Base-by-base conservation (phyloP, 495 filamentous ascomycete species). In the Penicillium manginii region DNA sequence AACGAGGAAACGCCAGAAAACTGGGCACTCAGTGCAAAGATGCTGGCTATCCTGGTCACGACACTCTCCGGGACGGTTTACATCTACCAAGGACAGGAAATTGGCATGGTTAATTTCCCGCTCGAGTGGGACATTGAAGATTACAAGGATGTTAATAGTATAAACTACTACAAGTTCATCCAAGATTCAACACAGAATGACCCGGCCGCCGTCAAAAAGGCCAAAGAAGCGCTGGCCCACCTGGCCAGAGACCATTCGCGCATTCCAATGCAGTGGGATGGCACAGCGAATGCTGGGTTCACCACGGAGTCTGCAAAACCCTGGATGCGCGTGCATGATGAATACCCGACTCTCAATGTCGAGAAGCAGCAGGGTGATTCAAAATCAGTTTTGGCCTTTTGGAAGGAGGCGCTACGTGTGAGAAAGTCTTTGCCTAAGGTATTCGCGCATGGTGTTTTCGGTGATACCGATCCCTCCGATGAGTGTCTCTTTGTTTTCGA, bases 241-340 rank as follows among this genome's bases (percentile, higher is more conserved):
- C 72, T 80, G 50, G 82, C 82, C 0, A 77, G 86, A n/a, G 87
- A 90, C 57, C 78, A 90, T 60, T 78, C 84, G 3, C 74, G 86
- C 9, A 68, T 80, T 11, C 86, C 86, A 0, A 84, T 89, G 78
- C 84, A 85, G 50, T 90, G 86, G 86, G 71, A 81, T 58, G 66
- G 55, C 3, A 70, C 72, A 0, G 60, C 66, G 1, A 78, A 89
- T 57, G 83, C 74, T 0, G 87, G 87, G 4, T 88, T 88, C 63
- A 70, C 78, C 14, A 55, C 56, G 4, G 42, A 61, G 35, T 57
- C 57, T 3, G 73, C 65, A 0, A 64, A 77, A 66, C 79, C 82
- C 0, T 88, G 85, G 85, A 87, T 86, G 83, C 68, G 82, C 2
- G 76, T 81, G 22, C 76, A 86, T 59, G 83, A 86, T 46, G 68